Evolutionary conservation across 2,329 filamentous ascomycete genomes (phyloP).

Genomic region (Sordariomycetes sp.): DNA sequence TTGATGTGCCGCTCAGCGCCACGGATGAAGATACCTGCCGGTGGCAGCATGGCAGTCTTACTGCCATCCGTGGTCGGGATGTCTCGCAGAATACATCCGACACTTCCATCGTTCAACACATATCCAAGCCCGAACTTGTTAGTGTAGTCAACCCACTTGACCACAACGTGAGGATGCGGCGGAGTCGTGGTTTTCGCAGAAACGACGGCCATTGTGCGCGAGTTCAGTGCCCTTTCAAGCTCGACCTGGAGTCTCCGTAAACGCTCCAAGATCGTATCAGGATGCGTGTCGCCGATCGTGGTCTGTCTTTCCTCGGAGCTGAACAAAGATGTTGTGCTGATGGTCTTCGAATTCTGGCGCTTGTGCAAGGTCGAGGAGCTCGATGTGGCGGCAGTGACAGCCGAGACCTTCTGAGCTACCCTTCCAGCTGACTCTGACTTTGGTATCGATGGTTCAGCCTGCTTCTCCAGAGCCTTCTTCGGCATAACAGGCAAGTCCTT

Average conservation of each 20-base stretch:
- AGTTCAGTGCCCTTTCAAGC: conserved; percentile 53
- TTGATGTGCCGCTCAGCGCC: conserved; percentile 64
- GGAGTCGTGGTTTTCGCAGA: conserved; percentile 43
- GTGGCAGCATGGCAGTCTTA: conserved; percentile 47
- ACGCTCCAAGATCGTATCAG: conserved; percentile 47
- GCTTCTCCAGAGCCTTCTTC: conserved; percentile 1
- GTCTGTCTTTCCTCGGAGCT: conserved; percentile 42
- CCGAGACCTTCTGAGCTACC: conserved; percentile 19
- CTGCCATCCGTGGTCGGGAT: conserved; percentile 42
- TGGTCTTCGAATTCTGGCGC: conserved; percentile 17
- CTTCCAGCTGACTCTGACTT: conserved; percentile 6
- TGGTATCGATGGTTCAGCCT: background rate
- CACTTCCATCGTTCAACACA: conserved; percentile 72
- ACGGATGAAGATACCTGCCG: conserved; percentile 62
- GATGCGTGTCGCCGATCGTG: conserved; percentile 41
- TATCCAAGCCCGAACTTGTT: conserved; percentile 82
- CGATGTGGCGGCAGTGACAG: conserved; percentile 12
- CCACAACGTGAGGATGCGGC: conserved; percentile 53
- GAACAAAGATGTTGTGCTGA: conserved; percentile 42
- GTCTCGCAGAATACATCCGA: conserved; percentile 59
- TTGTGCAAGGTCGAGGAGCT: conserved; percentile 11
- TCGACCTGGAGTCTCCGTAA: conserved; percentile 49
- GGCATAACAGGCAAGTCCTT: conserved; percentile 8
- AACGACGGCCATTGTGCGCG: conserved; percentile 52
- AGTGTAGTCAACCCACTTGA: conserved; percentile 84